These are phyloP conservation scores for Hygrocybe coccinea DNA, from an alignment of 768 basidiomycete species.

Conservation along the genomic window DNA sequence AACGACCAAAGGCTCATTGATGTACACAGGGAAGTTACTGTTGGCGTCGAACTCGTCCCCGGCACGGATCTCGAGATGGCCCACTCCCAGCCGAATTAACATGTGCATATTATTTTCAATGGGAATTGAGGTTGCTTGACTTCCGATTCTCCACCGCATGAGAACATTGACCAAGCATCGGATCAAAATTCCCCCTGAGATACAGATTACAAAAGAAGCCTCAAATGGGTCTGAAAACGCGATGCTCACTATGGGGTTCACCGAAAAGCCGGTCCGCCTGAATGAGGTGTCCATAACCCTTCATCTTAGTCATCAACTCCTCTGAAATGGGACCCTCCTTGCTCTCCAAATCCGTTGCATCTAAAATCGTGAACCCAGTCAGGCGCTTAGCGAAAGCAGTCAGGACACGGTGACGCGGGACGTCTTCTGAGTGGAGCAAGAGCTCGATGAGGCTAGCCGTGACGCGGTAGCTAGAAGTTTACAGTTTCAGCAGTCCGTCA, in stretches of 20 bases:
- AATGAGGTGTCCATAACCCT: background rate
- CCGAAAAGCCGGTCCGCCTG: constrained; percentile 2
- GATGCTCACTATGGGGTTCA: constrained; percentile 2
- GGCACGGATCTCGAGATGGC: constrained; percentile 4
- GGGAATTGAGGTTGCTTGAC: constrained; percentile 8
- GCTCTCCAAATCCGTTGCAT: constrained; percentile 18
- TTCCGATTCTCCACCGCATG: constrained; percentile 16
- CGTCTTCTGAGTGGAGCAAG: constrained; percentile 9
- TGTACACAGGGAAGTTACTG: constrained; percentile 10
- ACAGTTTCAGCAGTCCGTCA: background rate
- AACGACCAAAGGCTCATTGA: constrained; percentile 14
- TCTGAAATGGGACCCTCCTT: constrained; percentile 7
- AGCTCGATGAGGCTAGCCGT: constrained; percentile 18
- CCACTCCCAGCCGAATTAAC: constrained; percentile 13
- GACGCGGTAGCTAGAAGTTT: constrained; percentile 12
- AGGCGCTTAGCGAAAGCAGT: constrained; percentile 10
- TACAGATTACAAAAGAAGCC: constrained; percentile 4
- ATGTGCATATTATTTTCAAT: constrained; percentile 11
- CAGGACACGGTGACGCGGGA: constrained; percentile 16
- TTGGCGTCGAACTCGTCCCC: background rate
- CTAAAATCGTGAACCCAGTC: constrained; percentile 16
- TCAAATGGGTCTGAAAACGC: background rate
- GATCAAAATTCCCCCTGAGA: constrained; percentile 6
- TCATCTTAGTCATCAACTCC: background rate
- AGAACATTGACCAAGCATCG: constrained; percentile 10